Conservation (phyloP, 1,284 basidiomycete species). For the Pseudozyma thailandica region DNA sequence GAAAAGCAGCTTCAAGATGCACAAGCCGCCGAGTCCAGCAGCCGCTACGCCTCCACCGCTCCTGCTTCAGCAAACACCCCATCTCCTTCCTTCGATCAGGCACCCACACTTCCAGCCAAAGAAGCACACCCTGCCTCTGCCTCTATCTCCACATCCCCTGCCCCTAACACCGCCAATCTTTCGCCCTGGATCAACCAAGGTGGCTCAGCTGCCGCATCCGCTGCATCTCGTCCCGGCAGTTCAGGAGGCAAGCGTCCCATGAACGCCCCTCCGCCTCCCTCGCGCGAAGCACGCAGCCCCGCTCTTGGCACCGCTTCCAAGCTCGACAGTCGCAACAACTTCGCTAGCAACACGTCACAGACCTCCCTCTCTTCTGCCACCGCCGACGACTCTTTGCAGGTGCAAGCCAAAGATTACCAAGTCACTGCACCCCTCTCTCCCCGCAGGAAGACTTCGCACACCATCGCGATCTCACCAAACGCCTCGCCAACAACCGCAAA, state of each 20-base stretch:
- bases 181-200: constrained; percentile 34
- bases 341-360: constrained; percentile 15
- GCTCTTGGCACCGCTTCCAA: constrained; percentile 19
- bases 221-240: constrained; percentile 28
- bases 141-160: constrained; percentile 20
- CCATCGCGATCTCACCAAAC: constrained; percentile 6
- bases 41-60: not conserved
- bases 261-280: constrained; percentile 47
- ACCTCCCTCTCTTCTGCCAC: constrained; percentile 19
- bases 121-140: constrained; percentile 13
- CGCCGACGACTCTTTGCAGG: constrained; percentile 11
- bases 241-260: constrained; percentile 40
- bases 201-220: constrained; percentile 7
- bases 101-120: constrained; percentile 28
- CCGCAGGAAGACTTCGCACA: constrained; percentile 18
- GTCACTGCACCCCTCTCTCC: constrained; percentile 37
- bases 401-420: constrained; percentile 10
- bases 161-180: constrained; percentile 22
- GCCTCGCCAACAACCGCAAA: constrained; percentile 19
- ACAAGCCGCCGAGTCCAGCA: constrained; percentile 13
- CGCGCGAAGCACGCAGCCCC: constrained; percentile 34
- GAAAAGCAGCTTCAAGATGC: constrained; percentile 45
- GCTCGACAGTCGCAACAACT: constrained; percentile 16
- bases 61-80: not conserved
- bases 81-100: constrained; percentile 17